Conservation (phyloP, 2,329 filamentous ascomycete genomes). For the Penicillium palitans region DNA sequence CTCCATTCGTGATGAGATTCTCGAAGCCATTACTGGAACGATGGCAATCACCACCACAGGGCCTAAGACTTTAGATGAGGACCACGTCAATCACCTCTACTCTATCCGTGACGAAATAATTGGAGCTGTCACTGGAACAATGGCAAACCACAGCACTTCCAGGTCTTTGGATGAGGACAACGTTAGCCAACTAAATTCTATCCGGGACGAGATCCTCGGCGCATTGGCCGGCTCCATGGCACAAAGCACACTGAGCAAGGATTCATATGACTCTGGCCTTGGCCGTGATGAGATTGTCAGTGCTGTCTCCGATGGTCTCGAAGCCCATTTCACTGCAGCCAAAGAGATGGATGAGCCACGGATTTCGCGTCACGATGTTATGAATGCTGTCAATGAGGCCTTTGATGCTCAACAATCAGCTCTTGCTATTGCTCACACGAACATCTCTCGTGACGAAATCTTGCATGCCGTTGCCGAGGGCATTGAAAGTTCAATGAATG, state of each 20-base stretch:
- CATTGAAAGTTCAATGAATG: slow-evolving; percentile 27
- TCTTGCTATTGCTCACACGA: slow-evolving; percentile 30
- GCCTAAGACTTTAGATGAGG: slow-evolving; percentile 11
- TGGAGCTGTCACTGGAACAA: slow-evolving; percentile 13
- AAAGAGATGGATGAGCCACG: slow-evolving; percentile 56
- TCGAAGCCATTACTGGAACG: slow-evolving; percentile 55
- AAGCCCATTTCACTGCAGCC: slow-evolving; percentile 45
- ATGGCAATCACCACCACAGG: slow-evolving; percentile 3
- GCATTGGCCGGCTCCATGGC: slow-evolving; percentile 34
- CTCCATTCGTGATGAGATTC: slow-evolving; percentile 54
- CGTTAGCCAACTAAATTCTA: slow-evolving; percentile 29
- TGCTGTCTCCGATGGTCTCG: slow-evolving; percentile 59
- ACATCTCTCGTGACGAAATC: slow-evolving; percentile 53
- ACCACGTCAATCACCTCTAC: slow-evolving; percentile 13
- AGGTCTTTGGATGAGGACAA: slow-evolving; percentile 28
- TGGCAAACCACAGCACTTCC: slow-evolving; percentile 9
- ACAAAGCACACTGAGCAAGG: slow-evolving; percentile 34
- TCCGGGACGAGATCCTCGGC: slow-evolving; percentile 38
- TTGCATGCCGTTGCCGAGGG: slow-evolving; percentile 28
- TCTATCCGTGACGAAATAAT: slow-evolving; percentile 32
- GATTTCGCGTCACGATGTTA: slow-evolving; percentile 35
- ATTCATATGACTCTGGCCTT: slow-evolving; percentile 40
- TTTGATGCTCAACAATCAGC: slow-evolving; percentile 33
- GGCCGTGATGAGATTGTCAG: slow-evolving; percentile 60
- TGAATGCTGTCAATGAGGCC: slow-evolving; percentile 35